These are phyloP conservation scores for Tolypocladium endophyticum DNA, from an alignment of 2,329 filamentous ascomycete genomes.

Conservation along the genomic window DNA sequence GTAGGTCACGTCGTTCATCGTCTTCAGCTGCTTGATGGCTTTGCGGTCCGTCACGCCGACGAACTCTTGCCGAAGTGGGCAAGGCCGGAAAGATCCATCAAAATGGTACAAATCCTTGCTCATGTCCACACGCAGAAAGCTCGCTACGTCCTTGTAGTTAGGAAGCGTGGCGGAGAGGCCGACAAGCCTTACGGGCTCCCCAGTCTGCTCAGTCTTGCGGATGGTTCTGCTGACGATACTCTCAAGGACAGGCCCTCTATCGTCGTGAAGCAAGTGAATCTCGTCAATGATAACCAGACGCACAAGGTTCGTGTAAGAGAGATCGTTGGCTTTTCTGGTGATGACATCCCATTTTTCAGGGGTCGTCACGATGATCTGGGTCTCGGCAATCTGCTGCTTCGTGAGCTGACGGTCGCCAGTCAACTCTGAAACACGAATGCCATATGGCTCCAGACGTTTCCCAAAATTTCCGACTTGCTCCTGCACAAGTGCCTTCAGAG, in stretches of 20 bases:
- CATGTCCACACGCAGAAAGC: constrained; percentile 82
- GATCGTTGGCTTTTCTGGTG: constrained; percentile 91
- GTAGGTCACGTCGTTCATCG: constrained; percentile 98
- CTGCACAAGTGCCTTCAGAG: constrained; percentile 88
- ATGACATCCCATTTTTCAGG: constrained; percentile 99
- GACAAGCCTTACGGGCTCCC: constrained; percentile 82
- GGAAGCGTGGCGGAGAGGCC: constrained; percentile 91
- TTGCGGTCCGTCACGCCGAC: constrained; percentile 97
- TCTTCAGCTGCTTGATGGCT: constrained; percentile 96
- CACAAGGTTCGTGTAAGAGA: constrained; percentile 95
- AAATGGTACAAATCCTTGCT: constrained; percentile 90
- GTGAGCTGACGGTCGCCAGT: constrained; percentile 97
- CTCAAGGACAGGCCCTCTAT: constrained; percentile 90
- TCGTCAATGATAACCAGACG: constrained; percentile 94
- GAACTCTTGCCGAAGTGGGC: constrained; percentile 91
- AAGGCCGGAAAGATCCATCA: constrained; percentile 86
- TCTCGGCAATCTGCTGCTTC: constrained; percentile 96
- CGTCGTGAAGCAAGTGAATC: constrained; percentile 94
- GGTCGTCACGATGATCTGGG: constrained; percentile 95
- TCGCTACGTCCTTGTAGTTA: constrained; percentile 93
- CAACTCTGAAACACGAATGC: constrained; percentile 86
- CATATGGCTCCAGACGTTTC: constrained; percentile 78
- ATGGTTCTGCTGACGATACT: constrained; percentile 95
- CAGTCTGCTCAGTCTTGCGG: constrained; percentile 84
- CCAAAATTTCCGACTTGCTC: constrained; percentile 98